Evolutionary conservation across 2,329 filamentous ascomycete genomes (phyloP), one percentile per base, ranked within the genome.

Genomic region (Ceratocystis variospora): DNA sequence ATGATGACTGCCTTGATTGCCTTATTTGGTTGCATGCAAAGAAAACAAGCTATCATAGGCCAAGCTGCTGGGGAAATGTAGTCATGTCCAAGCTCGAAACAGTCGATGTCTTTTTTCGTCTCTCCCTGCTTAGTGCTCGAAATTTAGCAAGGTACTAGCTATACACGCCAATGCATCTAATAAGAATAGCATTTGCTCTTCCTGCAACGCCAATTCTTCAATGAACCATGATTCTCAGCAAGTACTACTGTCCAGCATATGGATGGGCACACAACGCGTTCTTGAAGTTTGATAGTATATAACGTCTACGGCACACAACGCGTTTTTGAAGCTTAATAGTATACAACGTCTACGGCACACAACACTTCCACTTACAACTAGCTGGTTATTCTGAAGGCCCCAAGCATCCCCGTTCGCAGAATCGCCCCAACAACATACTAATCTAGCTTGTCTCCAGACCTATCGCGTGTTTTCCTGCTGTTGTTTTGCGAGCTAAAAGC

Each of bases 71-170:
- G 55, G 22, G 28, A 59, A 31, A 59, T 37, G 15, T 59, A 59
- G 55, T 31, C 31, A 37, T 37, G 55, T 37, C 55, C 25, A 59
- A 59, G 55, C 55, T 59, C 55, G 28, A 59, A 59, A 59, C 55
- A 59, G 55, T 37, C 55, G 28, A 59, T 19, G 17, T 31, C 5
- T 4, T 37, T 59, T 37, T 59, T 59, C n/a, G 7, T 59, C n/a
- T 25, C 15, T 25, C 15, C 48, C 48, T 53, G 22, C 48, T 53
- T 53, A 25, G 48, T 25, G 28, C 10, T 53, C 22, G 22, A 22
- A 10, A 28, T 28, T 10, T 53, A 15, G 48, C 48, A 25, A 28
- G 15, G 48, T 53, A 28, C 25, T 25, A 25, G 19, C 8, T 22
- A 53, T 53, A 53, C 25, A 53, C n/a, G 19, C 22, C 19, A 53